Evolutionary conservation across 2,329 filamentous ascomycete species (phyloP).

Genomic region (Fusarium chaquense): DNA sequence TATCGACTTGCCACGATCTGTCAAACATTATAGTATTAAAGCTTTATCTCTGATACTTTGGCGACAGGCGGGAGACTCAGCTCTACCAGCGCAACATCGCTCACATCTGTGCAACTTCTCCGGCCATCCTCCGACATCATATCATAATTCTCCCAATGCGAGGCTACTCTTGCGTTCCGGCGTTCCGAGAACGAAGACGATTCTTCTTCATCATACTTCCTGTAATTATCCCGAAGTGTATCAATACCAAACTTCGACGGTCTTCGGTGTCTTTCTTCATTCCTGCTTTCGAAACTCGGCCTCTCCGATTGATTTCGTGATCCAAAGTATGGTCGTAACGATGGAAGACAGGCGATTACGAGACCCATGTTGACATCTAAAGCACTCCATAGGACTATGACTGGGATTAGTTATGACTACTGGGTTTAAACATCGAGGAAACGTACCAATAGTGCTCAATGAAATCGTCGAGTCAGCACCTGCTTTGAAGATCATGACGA

Average conservation of each 20-base stretch:
- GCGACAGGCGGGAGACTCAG: background rate
- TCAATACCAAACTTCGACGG: background rate
- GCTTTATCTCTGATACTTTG: background rate
- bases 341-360: conserved; percentile 35
- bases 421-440: fast-evolving
- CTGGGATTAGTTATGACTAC: background rate
- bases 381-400: conserved; percentile 22
- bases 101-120: background rate
- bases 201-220: background rate
- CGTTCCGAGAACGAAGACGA: background rate
- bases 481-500: conserved; percentile 26
- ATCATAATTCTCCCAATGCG: background rate
- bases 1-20: too few species aligned
- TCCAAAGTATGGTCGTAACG: conserved; percentile 37
- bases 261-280: background rate
- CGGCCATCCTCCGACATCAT: conserved; percentile 3
- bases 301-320: background rate
- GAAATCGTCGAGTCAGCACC: conserved; percentile 23
- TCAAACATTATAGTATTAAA: background rate
- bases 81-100: background rate
- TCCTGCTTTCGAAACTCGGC: background rate
- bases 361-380: conserved; percentile 38
- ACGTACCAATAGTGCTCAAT: conserved; percentile 20
- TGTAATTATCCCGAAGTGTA: background rate
- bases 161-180: background rate